phyloP scores from a whole-genome alignment of 495 filamentous ascomycete species.

The Bombardia bombarda region DNA sequence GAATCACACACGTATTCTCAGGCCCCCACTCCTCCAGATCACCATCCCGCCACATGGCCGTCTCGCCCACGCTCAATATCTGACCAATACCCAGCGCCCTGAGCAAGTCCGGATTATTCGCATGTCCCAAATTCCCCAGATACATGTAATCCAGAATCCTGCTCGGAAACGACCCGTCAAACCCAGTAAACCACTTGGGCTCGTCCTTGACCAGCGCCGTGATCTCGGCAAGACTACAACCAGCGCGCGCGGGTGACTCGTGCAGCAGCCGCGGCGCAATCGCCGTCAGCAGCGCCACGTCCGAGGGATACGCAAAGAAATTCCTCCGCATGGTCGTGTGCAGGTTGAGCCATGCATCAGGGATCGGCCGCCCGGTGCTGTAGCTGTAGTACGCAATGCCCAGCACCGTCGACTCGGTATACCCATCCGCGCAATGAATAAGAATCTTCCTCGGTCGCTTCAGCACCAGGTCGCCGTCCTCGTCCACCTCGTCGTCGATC shows the following conservation, averaged over 20 bases:
- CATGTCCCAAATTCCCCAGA: conserved; percentile 83
- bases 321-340: conserved; percentile 78
- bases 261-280: conserved; percentile 65
- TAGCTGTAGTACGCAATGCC: conserved; percentile 88
- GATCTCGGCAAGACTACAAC: conserved; percentile 34
- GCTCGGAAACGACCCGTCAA: conserved; percentile 88
- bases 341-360: conserved; percentile 78
- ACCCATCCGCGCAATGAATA: conserved; percentile 91
- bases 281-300: conserved; percentile 68
- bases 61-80: conserved; percentile 91
- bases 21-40: conserved; percentile 59
- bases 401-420: conserved; percentile 86
- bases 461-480: conserved; percentile 33
- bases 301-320: conserved; percentile 91
- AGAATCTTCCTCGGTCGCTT: conserved; percentile 58
- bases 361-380: conserved; percentile 68
- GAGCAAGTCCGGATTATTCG: conserved; percentile 83
- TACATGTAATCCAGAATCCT: conserved; percentile 92
- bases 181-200: conserved; percentile 71
- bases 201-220: conserved; percentile 39
- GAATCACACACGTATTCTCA: conserved; percentile 70
- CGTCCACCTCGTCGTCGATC: conserved; percentile 36
- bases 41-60: conserved; percentile 65
- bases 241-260: conserved; percentile 35
- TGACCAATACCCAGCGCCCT: conserved; percentile 72